A percentile compares a stretch with the other conserved stretches of the same genome.
Evolutionary conservation across 2,329 filamentous ascomycete genomes (phyloP).

Genomic region (Penicillium brasilianum): DNA sequence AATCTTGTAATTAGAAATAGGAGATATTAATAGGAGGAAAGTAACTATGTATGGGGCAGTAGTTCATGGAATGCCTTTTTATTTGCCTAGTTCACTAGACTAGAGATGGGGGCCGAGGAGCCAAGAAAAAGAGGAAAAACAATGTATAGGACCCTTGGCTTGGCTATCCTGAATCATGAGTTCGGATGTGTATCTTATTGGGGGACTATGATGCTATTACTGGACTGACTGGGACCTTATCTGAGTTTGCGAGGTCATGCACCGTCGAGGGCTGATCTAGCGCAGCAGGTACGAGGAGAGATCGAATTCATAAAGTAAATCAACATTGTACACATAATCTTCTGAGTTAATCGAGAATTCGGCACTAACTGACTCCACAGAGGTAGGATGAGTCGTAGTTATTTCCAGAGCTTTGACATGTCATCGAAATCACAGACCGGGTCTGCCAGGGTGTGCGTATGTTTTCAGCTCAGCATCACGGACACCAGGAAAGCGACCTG

Average conservation of each 20-base stretch:
- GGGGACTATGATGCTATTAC: not conserved
- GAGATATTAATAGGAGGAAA: not conserved
- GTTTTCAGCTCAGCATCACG: slow-evolving; percentile 3
- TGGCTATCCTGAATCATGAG: slow-evolving; percentile 4
- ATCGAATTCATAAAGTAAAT: not conserved
- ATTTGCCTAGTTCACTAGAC: not conserved
- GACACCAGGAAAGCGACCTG: slow-evolving; percentile 5
- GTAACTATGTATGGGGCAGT: not conserved
- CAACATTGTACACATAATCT: too few relatives aligned
- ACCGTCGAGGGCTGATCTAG: slow-evolving; percentile 4
- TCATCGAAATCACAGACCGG: not conserved
- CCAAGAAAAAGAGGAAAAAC: not conserved
- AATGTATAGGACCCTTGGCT: not conserved
- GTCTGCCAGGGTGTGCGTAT: not conserved
- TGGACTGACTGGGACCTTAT: not conserved
- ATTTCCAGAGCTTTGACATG: not conserved
- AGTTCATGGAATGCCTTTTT: not conserved
- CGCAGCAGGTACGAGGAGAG: slow-evolving; percentile 4
- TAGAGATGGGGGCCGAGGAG: not conserved
- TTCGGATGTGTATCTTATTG: not conserved
- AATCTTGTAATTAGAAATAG: not conserved
- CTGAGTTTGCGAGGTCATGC: slow-evolving; percentile 8
- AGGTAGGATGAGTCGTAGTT: not conserved
- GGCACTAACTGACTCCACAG: too few relatives aligned
- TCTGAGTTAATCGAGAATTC: too few relatives aligned